phyloP scores from a whole-genome alignment of 1,139 yeast genomes.

The Lodderomyces parapsilosis region DNA sequence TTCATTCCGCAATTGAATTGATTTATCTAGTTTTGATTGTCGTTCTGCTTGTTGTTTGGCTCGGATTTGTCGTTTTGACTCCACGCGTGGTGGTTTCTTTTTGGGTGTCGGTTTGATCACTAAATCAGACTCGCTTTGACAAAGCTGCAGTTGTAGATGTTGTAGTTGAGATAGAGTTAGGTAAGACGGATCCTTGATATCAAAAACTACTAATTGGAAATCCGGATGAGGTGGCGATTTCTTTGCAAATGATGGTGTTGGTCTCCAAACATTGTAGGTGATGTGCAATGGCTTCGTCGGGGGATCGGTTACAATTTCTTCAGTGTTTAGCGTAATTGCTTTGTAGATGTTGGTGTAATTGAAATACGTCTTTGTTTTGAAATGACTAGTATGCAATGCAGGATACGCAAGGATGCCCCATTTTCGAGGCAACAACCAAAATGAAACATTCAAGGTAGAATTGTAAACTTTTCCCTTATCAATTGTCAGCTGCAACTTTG shows the following conservation, averaged over 20 bases:
- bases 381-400: slow-evolving; percentile 17
- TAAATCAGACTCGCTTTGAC: not conserved
- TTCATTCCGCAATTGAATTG: slow-evolving; percentile 23
- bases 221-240: slow-evolving; percentile 73
- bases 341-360: slow-evolving; percentile 38
- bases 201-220: slow-evolving; percentile 64
- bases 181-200: slow-evolving; percentile 39
- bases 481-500: slow-evolving; percentile 8
- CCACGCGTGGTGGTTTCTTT: slow-evolving; percentile 16
- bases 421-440: slow-evolving; percentile 10
- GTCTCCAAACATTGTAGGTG: slow-evolving; percentile 82
- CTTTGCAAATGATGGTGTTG: slow-evolving; percentile 67
- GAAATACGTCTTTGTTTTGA: slow-evolving; percentile 31
- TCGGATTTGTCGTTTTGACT: slow-evolving; percentile 21
- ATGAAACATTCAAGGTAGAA: slow-evolving; percentile 3
- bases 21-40: slow-evolving; percentile 25
- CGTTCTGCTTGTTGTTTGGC: slow-evolving; percentile 25
- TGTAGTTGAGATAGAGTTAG: slow-evolving; percentile 50
- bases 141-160: slow-evolving; percentile 24
- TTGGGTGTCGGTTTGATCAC: slow-evolving; percentile 6
- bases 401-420: slow-evolving; percentile 15
- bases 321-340: slow-evolving; percentile 35
- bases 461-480: not conserved
- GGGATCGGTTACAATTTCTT: slow-evolving; percentile 9
- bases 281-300: slow-evolving; percentile 16